Base-by-base conservation (phyloP, 306 rosid genomes). In the Trifolium fragiferum region DNA sequence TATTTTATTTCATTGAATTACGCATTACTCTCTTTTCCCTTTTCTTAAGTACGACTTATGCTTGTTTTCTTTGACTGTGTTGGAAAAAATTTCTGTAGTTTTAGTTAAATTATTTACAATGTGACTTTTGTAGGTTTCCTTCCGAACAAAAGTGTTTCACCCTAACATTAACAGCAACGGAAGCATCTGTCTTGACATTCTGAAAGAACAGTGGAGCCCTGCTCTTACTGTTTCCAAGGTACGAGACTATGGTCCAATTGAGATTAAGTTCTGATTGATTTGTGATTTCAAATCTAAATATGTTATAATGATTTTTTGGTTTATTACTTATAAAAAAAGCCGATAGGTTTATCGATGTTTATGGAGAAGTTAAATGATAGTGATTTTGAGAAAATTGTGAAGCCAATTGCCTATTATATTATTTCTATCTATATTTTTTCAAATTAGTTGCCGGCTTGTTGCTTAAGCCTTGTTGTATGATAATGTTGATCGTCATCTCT, bases 221-320 rank as follows among this genome's bases (percentile, higher is more conserved):
- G 71, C 71, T 21, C 54, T 66, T 7, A 66, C 71, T 11, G 47
- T 66, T 18, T 66, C 71, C 37, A 66, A 66, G 71, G 86, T 82
- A 63, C 15, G 33, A 74, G 21, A 46, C 44, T 64, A 37, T 18
- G 10, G 8, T 30, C 50, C 27, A 1, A 18, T 62, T 62, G 15
- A 14, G 47, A 62, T 62, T 62, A 32, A 35, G 23, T 35, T 62
- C 20, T 60, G 66, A 32, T 32, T 62, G 7, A 35, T 15, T 15
- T 4, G 21, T 16, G 68, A 23, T 62, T 62, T 35, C 4, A 15
- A 33, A 33, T 62, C 21, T 32, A 62, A 62, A 33, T 35, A 33
- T 33, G 8, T 62, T 33, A 30, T 62, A 35, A 7, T 1, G 10
- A 2, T 33, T 32, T 32, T 32, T 32, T 32, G 43, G 23, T 16